Evolutionary conservation across 78 protist genomes (phyloP), one percentile per base, ranked within the genome.

Genomic region (Guillardia theta): DNA sequence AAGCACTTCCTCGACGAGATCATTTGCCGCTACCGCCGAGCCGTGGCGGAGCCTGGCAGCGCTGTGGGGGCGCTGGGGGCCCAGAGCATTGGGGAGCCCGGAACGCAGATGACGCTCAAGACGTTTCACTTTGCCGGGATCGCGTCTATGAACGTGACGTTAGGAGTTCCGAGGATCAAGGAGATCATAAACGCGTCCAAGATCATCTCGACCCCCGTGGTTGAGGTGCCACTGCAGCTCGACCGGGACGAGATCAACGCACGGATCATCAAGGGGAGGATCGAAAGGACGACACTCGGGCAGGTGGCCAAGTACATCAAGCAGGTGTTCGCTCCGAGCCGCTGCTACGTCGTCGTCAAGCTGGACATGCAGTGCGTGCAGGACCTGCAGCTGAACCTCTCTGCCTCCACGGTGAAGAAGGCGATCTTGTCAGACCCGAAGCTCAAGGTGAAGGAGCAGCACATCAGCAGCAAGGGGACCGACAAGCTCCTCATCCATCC

Each of bases 1-100:
- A 1, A 2, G 48, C 44, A 39, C 54, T 41, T 95, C 48, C 27
- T 94, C 45, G 48, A 54, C 41, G 92, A 33, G 36, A 88, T 88
- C 70, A 18, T 46, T 64, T 8, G 58, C 37, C 43, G 90, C 27
- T 95, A 96, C 43, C 36, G 22, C 44, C 93, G 64, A 0, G 88
- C 95, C 15, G 19, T 3, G 8, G 53, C 96, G 2, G 99, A 99
- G 77, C 98, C 99, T 0, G 99, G 99, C 48, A 96, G 99, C 0
- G 99, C 99, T 0, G 99, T 98, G n/a, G 99, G 99, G 4, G 99
- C 99, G 3, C 37, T 99, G 44, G 99, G 97, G 36, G 99, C 99
- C 9, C 99, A 99, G 92, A 30, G 45, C 37, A 83, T 78, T 19
- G 99, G 99, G 36, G 99, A 99, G 88, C 99, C 99, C 30, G 99